Conservation (phyloP, 2,329 filamentous ascomycete species). For the Beauveria asiatica region DNA sequence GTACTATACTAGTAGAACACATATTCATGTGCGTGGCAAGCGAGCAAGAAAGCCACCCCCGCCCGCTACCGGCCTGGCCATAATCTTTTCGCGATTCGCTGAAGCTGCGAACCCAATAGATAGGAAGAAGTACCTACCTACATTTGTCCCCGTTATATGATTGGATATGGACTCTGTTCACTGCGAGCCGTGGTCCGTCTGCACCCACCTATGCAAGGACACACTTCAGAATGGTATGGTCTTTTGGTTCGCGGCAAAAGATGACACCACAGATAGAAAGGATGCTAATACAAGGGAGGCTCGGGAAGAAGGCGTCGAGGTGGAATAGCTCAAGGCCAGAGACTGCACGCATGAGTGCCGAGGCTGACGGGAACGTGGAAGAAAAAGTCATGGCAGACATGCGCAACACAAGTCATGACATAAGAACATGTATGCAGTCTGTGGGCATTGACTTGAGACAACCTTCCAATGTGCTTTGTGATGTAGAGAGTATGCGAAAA, state of each 20-base stretch:
- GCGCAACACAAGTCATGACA: conserved; percentile 19
- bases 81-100: too few species aligned
- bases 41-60: too few species aligned
- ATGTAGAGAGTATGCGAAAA: not conserved
- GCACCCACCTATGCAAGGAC: conserved; percentile 28
- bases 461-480: not conserved
- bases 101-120: too few species aligned
- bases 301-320: conserved; percentile 20
- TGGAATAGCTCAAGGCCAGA: conserved; percentile 19
- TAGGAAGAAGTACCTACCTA: too few species aligned
- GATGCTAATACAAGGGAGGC: conserved; percentile 22
- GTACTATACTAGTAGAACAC: too few species aligned
- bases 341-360: conserved; percentile 17
- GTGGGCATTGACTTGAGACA: not conserved
- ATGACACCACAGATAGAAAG: conserved; percentile 18
- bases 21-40: too few species aligned
- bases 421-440: conserved; percentile 8
- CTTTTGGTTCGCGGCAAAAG: conserved; percentile 31
- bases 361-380: conserved; percentile 19
- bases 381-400: conserved; percentile 21
- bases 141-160: too few species aligned
- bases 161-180: conserved; percentile 17
- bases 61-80: too few species aligned
- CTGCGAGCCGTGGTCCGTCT: conserved; percentile 29
- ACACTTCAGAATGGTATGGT: conserved; percentile 31